Evolutionary conservation across 2,329 filamentous ascomycete genomes (phyloP).

Genomic region (Trichoderma citrinoviride): DNA sequence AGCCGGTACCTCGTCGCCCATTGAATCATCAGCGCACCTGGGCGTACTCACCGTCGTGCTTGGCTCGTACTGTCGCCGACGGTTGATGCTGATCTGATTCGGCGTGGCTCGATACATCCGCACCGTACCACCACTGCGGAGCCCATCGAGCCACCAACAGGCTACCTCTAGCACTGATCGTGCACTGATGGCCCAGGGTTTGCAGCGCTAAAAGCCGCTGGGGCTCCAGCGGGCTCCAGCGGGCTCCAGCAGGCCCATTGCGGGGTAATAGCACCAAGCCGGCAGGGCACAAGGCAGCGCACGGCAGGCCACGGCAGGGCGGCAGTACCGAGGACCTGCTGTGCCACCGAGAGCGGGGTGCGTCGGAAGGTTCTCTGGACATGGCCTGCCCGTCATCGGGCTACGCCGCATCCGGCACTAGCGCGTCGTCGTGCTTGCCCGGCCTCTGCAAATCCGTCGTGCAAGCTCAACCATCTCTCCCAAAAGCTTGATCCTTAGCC

Average conservation of each 20-base stretch:
- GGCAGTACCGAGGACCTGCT: conserved; percentile 7
- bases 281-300: not conserved
- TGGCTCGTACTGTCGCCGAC: too few species aligned
- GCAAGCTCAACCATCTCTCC: conserved; percentile 10
- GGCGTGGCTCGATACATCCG: conserved; percentile 16
- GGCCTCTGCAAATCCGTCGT: conserved; percentile 9
- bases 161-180: not conserved
- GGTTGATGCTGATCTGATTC: not conserved
- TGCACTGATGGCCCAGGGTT: conserved; percentile 1
- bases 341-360: conserved; percentile 15
- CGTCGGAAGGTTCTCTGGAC: conserved; percentile 15
- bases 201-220: not conserved
- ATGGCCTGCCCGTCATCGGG: not conserved
- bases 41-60: too few species aligned
- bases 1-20: conserved; percentile 14
- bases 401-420: conserved; percentile 1
- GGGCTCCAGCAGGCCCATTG: conserved; percentile 24
- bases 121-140: conserved; percentile 18
- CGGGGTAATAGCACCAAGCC: conserved; percentile 27
- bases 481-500: conserved; percentile 20
- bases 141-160: conserved; percentile 17
- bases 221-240: not conserved
- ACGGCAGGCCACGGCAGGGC: not conserved
- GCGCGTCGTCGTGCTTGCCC: not conserved
- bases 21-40: conserved; percentile 6